Conservation (phyloP, 169 alveolate genomes). For the Plasmodium blacklocki region DNA sequence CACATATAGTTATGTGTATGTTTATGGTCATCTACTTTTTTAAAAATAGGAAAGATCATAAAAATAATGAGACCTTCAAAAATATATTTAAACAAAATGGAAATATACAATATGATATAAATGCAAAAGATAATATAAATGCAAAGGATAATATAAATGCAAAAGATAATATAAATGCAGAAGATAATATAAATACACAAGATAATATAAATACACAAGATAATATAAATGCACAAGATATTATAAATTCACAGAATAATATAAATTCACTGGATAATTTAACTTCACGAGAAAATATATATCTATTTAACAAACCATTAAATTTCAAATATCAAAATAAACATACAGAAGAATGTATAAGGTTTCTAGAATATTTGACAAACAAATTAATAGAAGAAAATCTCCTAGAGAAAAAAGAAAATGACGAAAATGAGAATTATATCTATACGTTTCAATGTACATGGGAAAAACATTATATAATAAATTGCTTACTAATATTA, state of each 20-base stretch:
- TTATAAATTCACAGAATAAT: background rate
- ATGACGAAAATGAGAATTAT: slow-evolving; percentile 56
- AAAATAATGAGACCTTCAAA: background rate
- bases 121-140: background rate
- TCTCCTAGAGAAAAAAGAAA: slow-evolving; percentile 44
- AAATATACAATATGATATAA: background rate
- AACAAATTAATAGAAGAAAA: slow-evolving; percentile 68
- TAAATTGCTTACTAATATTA: slow-evolving; percentile 64
- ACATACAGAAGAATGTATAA: slow-evolving; percentile 62
- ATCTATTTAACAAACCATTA: no score
- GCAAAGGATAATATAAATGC: background rate
- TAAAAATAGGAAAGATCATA: slow-evolving; percentile 1
- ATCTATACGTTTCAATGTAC: slow-evolving; percentile 75
- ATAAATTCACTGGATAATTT: background rate
- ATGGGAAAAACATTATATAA: slow-evolving; percentile 66
- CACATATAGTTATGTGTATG: slow-evolving; percentile 65
- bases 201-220: background rate
- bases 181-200: background rate
- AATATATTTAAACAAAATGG: no score
- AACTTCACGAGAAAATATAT: no score
- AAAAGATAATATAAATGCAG: no score
- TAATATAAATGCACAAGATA: background rate
- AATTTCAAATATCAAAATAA: background rate
- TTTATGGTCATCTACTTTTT: slow-evolving; percentile 53
- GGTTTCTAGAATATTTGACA: slow-evolving; percentile 42